Evolutionary conservation across 1,139 yeast genomes (phyloP).

Genomic region (Petasospora rhodanensis): DNA sequence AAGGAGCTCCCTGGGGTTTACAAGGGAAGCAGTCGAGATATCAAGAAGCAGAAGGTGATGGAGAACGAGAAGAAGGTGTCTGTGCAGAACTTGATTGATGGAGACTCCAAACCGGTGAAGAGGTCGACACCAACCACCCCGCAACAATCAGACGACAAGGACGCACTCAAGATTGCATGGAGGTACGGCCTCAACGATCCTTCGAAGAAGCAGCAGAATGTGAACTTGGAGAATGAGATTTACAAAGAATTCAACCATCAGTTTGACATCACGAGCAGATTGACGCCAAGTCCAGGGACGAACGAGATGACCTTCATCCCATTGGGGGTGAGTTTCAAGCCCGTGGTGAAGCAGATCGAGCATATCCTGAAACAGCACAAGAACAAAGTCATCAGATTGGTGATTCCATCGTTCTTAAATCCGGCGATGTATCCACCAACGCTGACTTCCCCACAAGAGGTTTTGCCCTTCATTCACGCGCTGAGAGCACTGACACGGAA

Average conservation of each 20-base stretch:
- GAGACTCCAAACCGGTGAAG: slow-evolving; percentile 4
- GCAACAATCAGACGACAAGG: neutral
- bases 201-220: slow-evolving; percentile 24
- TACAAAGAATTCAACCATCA: slow-evolving; percentile 60
- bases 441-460: slow-evolving; percentile 42
- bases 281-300: slow-evolving; percentile 62
- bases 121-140: slow-evolving; percentile 7
- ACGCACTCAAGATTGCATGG: slow-evolving; percentile 76
- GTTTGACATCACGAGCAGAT: slow-evolving; percentile 69
- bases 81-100: slow-evolving; percentile 56
- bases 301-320: slow-evolving; percentile 57
- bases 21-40: slow-evolving; percentile 64
- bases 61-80: slow-evolving; percentile 61
- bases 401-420: slow-evolving; percentile 71
- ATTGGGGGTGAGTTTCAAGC: slow-evolving; percentile 25
- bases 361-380: slow-evolving; percentile 37
- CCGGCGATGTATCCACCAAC: slow-evolving; percentile 70
- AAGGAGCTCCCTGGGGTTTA: slow-evolving; percentile 76
- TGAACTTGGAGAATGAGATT: slow-evolving; percentile 22
- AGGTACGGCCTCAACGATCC: slow-evolving; percentile 60
- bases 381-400: slow-evolving; percentile 53
- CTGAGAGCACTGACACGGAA: slow-evolving; percentile 52
- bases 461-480: slow-evolving; percentile 60
- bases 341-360: slow-evolving; percentile 39
- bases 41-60: slow-evolving; percentile 53